phyloP scores from a whole-genome alignment of 768 basidiomycete species.

The Cyathus striatus region DNA sequence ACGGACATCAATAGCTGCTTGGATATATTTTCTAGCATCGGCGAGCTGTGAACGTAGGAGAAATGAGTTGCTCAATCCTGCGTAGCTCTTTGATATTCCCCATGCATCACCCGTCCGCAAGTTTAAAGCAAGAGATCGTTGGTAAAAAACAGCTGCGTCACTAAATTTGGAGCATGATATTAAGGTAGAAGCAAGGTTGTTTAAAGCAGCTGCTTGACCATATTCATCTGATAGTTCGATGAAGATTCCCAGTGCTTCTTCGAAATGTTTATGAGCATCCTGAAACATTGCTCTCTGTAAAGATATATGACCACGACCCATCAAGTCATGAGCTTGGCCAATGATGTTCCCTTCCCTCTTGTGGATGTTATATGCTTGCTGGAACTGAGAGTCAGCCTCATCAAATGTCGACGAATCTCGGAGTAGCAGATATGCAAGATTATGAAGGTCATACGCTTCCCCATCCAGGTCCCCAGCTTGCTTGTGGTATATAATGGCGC shows the following conservation, averaged over 20 bases:
- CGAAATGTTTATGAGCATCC: conserved; percentile 8
- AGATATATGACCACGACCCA: conserved; percentile 15
- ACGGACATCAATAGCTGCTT: conserved; percentile 15
- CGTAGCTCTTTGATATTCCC: conserved; percentile 16
- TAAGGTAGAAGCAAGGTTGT: too few species aligned
- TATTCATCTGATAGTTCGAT: conserved; percentile 9
- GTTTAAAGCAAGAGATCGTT: not conserved
- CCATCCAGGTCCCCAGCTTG: conserved; percentile 14
- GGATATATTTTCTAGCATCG: conserved; percentile 13
- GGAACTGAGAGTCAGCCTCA: conserved; percentile 10
- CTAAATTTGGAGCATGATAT: too few species aligned
- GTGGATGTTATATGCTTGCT: conserved; percentile 12
- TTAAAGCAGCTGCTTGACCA: conserved; percentile 17
- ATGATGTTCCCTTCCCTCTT: conserved; percentile 11
- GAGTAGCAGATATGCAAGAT: conserved; percentile 16
- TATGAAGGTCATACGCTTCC: conserved; percentile 21
- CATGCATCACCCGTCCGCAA: conserved; percentile 10
- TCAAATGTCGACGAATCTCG: conserved; percentile 4
- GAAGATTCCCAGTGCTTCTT: conserved; percentile 12
- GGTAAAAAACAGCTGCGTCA: too few species aligned
- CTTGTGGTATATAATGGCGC: conserved; percentile 15
- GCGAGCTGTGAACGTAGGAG: conserved; percentile 18
- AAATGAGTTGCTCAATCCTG: conserved; percentile 13
- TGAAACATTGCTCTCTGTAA: conserved; percentile 9
- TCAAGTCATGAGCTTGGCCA: conserved; percentile 18